Evolutionary conservation across 2,329 filamentous ascomycete species (phyloP), one percentile per base, ranked within the genome.

Genomic region (Fusarium agapanthi): DNA sequence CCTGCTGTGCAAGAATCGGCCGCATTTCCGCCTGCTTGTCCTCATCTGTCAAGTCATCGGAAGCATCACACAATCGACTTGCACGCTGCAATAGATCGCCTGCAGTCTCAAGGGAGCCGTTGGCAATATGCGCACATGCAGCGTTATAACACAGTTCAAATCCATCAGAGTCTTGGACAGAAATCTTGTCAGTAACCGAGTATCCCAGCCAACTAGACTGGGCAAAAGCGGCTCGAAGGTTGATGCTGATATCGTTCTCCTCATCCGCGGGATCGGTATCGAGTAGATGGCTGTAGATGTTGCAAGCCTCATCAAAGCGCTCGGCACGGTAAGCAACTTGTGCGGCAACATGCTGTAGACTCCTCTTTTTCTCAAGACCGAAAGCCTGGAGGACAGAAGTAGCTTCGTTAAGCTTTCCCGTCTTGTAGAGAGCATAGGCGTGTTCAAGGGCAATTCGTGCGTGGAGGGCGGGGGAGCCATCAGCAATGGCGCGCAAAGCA

Each of bases 131-230:
- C 26, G 87, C 87, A 79, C 93, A 95, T 14, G 93, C 93, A 30
- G 90, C 88, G 80, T 97, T 97, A 83, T 93, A 97, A 16, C 92
- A 91, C 32, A 92, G 91, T 83, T 96, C 94, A 75, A 96, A 96
- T 5, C 91, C 89, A 70, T 95, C 92, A 32, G 92, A 82, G 75
- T 93, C 89, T 67, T 74, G 73, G 28, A 91, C 89, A 65, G 87
- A 84, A 12, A 83, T 82, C 14, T 87, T 84, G 77, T 88, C 85
- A 77, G 68, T 60, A 7, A 68, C 47, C 13, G 75, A 65, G 22
- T 77, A 87, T 8, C 89, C 90, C 55, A 88, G 84, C 92, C 92
- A 95, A 71, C 91, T 87, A 18, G 93, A 83, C 81, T 96, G 93
- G 22, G 93, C 92, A 76, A 91, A 87, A 8, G 90, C 86, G 5